A percentile compares a stretch with the other conserved stretches of the same genome.
Evolutionary conservation across 179 eudicot species (phyloP).

Genomic region (Spinacia oleracea): DNA sequence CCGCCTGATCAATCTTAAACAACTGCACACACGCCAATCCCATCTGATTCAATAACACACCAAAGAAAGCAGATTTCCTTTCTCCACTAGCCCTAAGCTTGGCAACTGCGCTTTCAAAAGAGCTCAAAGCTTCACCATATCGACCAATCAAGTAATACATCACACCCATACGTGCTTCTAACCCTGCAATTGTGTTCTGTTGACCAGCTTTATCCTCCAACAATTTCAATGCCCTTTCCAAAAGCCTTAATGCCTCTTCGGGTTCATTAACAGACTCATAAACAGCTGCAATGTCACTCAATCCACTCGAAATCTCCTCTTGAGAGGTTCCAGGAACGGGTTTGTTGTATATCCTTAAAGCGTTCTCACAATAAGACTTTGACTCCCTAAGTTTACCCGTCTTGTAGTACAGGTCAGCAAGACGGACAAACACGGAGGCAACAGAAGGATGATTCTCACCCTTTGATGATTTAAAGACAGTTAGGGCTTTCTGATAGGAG

Average conservation of each 20-base stretch:
- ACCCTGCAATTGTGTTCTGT: conserved; percentile 83
- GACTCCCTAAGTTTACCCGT: conserved; percentile 94
- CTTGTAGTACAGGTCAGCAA: conserved; percentile 89
- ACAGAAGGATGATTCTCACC: conserved; percentile 98
- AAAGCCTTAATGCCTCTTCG: conserved; percentile 83
- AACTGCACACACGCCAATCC: conserved; percentile 93
- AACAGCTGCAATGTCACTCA: conserved; percentile 87
- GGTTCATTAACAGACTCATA: conserved; percentile 90
- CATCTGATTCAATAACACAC: conserved; percentile 95
- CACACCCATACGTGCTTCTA: conserved; percentile 93
- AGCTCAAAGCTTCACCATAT: conserved; percentile 69
- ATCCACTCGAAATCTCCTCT: conserved; percentile 89
- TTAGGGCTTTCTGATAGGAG: conserved; percentile 95
- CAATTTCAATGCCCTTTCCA: conserved; percentile 76
- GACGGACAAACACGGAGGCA: conserved; percentile 86
- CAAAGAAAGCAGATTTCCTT: conserved; percentile 91
- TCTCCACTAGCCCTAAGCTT: conserved; percentile 93
- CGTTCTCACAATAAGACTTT: conserved; percentile 90
- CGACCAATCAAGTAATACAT: conserved; percentile 87
- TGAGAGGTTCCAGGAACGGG: conserved; percentile 94
- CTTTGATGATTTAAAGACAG: conserved; percentile 90
- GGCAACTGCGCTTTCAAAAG: conserved; percentile 70
- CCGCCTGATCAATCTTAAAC: conserved; percentile 95
- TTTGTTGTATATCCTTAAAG: conserved; percentile 84
- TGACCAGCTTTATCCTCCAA: conserved; percentile 93